Percentiles rank a stretch among this genome's conserved stretches.
Evolutionary conservation across 129 eudicot species (phyloP).

Genomic region (Mikania micrantha): DNA sequence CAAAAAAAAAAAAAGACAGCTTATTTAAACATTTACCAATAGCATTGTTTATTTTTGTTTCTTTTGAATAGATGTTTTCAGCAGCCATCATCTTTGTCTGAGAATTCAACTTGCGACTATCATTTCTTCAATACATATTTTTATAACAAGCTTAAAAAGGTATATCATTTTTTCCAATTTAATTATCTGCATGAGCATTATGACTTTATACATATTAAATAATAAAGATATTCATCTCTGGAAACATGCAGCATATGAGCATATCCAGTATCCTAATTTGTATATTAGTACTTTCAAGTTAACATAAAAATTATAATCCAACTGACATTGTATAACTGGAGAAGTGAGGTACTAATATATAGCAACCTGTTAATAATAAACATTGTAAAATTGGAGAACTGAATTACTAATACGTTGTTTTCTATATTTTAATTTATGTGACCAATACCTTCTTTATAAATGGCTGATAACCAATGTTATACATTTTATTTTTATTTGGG

Average conservation of each 20-base stretch:
- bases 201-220: not conserved
- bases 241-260: not conserved
- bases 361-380: not conserved
- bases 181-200: not conserved
- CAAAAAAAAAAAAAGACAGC: too few species aligned
- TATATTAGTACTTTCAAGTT: not conserved
- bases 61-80: conserved; percentile 55
- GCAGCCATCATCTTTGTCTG: conserved; percentile 32
- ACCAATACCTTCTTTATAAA: not conserved
- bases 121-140: conserved; percentile 88
- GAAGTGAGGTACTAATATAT: not conserved
- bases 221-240: not conserved
- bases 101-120: conserved; percentile 28
- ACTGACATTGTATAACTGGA: not conserved
- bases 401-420: too few species aligned
- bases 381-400: too few species aligned
- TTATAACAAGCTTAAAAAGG: conserved; percentile 79
- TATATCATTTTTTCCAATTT: conserved; percentile 19
- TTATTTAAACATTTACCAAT: not conserved
- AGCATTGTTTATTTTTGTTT: not conserved
- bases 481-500: not conserved
- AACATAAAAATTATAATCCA: not conserved
- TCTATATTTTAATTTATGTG: not conserved
- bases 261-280: not conserved
- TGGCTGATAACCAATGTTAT: not conserved